Base-by-base conservation (phyloP, 2,329 filamentous ascomycete genomes). In the Hymenoscyphus infarciens region DNA sequence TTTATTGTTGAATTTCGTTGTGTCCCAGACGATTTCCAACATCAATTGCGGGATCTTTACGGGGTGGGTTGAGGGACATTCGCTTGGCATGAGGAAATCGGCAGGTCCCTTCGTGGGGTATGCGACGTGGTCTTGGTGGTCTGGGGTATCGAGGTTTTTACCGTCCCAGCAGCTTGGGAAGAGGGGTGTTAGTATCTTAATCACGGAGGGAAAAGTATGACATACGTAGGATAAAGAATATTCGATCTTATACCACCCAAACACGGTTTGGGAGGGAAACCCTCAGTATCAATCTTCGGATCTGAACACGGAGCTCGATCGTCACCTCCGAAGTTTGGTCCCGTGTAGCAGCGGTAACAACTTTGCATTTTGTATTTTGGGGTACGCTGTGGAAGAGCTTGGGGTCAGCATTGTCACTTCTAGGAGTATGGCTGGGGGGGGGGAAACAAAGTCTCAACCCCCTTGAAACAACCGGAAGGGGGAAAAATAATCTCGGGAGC, bases 221-320 rank as follows among this genome's bases (percentile, higher is more conserved):
- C 62, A 59, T 54, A 66, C 64, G 66, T 68, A 1, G 83, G 84
- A 73, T 86, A 86, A 68, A 80, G 80, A 25, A 86, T 75, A 67
- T 86, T 81, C 5, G 80, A 77, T 49, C 83, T 79, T 19, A 80
- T 76, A 49, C 83, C 78, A 35, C 78, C 74, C 6, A 78, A 76
- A 70, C 86, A 87, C 62, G 80, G 81, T 63, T 78, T 77, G 64
- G 78, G 77, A 1, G 85, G 85, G 39, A 89, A 78, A 15, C 76
- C 74, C 15, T 76, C 75, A 4, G 77, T 81, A 61, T 86, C 81
- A 33, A 67, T 15, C 72, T 74, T 72, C 25, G 80, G 76, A 67
- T 85, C 81, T 29, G 78, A 77, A 42, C 85, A 81, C 61, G 85
- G 84, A 33, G 66, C 68, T 53, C 80, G 39, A n/a, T 60, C 63